These are phyloP conservation scores for Sabuloglossum arenarium DNA, from an alignment of 495 filamentous ascomycete genomes.

Conservation along the genomic window DNA sequence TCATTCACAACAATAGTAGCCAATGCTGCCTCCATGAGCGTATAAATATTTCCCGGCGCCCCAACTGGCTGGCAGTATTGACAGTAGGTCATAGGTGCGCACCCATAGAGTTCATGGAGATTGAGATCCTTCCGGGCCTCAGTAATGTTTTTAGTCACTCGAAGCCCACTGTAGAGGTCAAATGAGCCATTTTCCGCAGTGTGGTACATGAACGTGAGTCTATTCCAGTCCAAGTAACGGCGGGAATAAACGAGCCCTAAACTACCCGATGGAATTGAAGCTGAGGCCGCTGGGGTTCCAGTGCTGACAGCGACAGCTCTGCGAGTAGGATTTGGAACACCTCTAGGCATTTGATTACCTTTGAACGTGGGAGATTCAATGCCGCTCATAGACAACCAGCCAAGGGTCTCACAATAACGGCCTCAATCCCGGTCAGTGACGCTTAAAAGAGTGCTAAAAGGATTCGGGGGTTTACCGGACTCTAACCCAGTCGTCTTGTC, in stretches of 20 bases:
- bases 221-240: slow-evolving; percentile 87
- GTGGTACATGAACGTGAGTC: slow-evolving; percentile 68
- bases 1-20: slow-evolving; percentile 29
- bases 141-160: slow-evolving; percentile 59
- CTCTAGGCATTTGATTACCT: slow-evolving; percentile 17
- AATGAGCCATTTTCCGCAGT: slow-evolving; percentile 35
- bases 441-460: background rate
- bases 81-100: slow-evolving; percentile 64
- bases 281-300: slow-evolving; percentile 2
- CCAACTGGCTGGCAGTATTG: slow-evolving; percentile 58
- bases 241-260: slow-evolving; percentile 23
- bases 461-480: slow-evolving; percentile 20
- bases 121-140: slow-evolving; percentile 46
- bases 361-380: slow-evolving; percentile 20
- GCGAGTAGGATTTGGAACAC: slow-evolving; percentile 24
- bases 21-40: slow-evolving; percentile 54
- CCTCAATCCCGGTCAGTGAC: slow-evolving; percentile 23
- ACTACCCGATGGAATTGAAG: slow-evolving; percentile 4
- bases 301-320: slow-evolving; percentile 15
- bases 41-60: slow-evolving; percentile 47
- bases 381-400: slow-evolving; percentile 71
- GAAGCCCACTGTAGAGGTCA: slow-evolving; percentile 55
- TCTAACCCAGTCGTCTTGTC: slow-evolving; percentile 61
- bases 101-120: slow-evolving; percentile 58
- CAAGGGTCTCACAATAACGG: slow-evolving; percentile 90